Base-by-base conservation (phyloP, 441 rosid species). In the Rhodomyrtus psidioides region DNA sequence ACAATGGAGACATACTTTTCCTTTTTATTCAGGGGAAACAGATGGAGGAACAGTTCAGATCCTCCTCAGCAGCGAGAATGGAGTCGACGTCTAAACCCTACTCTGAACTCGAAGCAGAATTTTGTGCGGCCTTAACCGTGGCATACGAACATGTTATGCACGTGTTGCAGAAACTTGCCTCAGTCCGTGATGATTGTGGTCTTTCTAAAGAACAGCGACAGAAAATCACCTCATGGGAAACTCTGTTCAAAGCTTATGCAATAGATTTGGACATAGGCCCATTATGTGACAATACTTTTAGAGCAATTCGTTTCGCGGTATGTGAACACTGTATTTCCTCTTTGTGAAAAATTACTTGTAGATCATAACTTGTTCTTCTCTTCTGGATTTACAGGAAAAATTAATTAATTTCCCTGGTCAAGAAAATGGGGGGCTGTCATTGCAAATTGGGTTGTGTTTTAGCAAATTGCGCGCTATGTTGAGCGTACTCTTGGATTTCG, bases 181-280 rank as follows among this genome's bases (percentile, higher is more conserved):
- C 91, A 53, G 82, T 89, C 84, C 83, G 83, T 83, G 86, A 89
- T 87, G 92, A 81, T 21, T 59, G 46, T 86, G 65, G 85, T 86
- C 83, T 82, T 74, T 84, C 93, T 65, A 91, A 92, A 88, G 95
- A 90, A 81, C 89, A 88, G 60, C 84, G 75, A 76, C 90, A 83
- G 86, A 91, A 88, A 82, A 89, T 98, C 84, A 92, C 96, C 55
- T 91, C 91, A 6, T 96, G 99, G 98, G 95, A 92, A 87, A 65
- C 88, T 89, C 85, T 94, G 82, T 94, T 94, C 86, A 89, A 91
- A 86, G 91, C 93, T 88, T 88, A 89, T 76, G 87, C 87, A 58
- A 90, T 87, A 84, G 92, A 90, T 90, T 86, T 96, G 87, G 89
- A 90, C 83, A 75, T 95, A 84, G 92, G 91, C 83, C 89, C 85